Evolutionary conservation across 192 early-diverging fungal species (phyloP).

Genomic region (Umbelopsis ramanniana): DNA sequence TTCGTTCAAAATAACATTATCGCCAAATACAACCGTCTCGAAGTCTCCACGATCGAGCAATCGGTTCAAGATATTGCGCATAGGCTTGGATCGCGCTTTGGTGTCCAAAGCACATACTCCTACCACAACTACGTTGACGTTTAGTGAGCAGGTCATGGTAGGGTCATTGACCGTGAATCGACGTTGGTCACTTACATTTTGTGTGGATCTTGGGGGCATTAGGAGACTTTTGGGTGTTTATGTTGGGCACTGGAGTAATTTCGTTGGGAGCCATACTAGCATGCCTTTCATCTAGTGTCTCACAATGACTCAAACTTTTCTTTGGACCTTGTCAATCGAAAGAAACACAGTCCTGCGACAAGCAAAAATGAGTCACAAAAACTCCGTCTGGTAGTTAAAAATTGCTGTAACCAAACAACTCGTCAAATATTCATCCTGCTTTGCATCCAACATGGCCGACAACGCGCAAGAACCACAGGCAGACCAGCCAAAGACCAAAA

Average conservation of each 20-base stretch:
- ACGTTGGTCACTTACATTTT: conserved; percentile 1
- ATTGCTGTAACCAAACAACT: not conserved
- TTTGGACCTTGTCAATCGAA: not conserved
- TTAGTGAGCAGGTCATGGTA: too few relatives aligned
- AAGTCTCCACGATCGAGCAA: conserved; percentile 69
- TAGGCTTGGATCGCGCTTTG: conserved; percentile 95
- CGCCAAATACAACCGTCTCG: conserved; percentile 90
- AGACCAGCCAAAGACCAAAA: conserved; percentile 64
- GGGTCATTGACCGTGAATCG: too few relatives aligned
- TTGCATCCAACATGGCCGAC: conserved; percentile 10
- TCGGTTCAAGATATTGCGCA: conserved; percentile 89
- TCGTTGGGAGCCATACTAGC: conserved; percentile 1
- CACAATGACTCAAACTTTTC: conserved; percentile 1
- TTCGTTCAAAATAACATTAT: conserved; percentile 97
- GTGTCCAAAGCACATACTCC: conserved; percentile 92
- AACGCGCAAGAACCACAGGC: conserved; percentile 15
- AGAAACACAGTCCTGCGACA: not conserved
- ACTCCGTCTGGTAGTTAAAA: not conserved
- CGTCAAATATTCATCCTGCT: not conserved
- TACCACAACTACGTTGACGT: conserved; percentile 57
- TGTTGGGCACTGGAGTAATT: not conserved
- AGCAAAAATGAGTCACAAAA: conserved; percentile 20
- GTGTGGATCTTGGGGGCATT: not conserved
- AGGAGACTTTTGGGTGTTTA: too few relatives aligned
- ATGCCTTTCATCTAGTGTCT: not conserved